Conservation (phyloP, 805 yeast species). For the Wickerhamia fluorescens region DNA sequence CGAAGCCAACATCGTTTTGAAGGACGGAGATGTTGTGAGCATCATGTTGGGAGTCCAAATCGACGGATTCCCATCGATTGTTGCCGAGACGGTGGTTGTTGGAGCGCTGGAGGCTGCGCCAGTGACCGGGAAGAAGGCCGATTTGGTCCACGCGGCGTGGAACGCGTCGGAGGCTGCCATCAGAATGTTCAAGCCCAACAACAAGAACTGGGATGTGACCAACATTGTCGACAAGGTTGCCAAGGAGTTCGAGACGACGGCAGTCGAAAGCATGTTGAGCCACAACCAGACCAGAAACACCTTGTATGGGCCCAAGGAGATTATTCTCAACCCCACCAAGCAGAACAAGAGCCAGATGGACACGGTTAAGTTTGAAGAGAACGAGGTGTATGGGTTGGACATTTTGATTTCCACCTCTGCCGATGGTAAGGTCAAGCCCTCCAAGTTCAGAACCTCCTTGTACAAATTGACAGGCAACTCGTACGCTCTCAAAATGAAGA, state of each 20-base stretch:
- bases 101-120: constrained; percentile 38
- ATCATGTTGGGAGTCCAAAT: constrained; percentile 70
- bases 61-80: constrained; percentile 66
- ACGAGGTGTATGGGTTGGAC: constrained; percentile 74
- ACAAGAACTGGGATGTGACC: constrained; percentile 71
- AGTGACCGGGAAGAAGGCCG: constrained; percentile 56
- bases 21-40: constrained; percentile 65
- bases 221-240: constrained; percentile 57
- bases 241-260: constrained; percentile 48
- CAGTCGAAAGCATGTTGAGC: constrained; percentile 72
- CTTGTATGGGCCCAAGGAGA: constrained; percentile 67
- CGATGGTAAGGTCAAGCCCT: constrained; percentile 58
- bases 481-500: constrained; percentile 63
- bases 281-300: constrained; percentile 64
- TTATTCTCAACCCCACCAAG: constrained; percentile 68
- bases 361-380: constrained; percentile 59
- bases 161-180: constrained; percentile 75
- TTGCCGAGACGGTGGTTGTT: constrained; percentile 62
- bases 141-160: constrained; percentile 65
- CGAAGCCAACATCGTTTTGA: constrained; percentile 47
- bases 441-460: constrained; percentile 58
- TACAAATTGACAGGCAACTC: constrained; percentile 65
- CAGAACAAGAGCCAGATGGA: constrained; percentile 58
- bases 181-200: constrained; percentile 58
- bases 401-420: constrained; percentile 56